Evolutionary conservation across 768 basidiomycete species (phyloP).

Genomic region (Hebeloma cylindrosporum): DNA sequence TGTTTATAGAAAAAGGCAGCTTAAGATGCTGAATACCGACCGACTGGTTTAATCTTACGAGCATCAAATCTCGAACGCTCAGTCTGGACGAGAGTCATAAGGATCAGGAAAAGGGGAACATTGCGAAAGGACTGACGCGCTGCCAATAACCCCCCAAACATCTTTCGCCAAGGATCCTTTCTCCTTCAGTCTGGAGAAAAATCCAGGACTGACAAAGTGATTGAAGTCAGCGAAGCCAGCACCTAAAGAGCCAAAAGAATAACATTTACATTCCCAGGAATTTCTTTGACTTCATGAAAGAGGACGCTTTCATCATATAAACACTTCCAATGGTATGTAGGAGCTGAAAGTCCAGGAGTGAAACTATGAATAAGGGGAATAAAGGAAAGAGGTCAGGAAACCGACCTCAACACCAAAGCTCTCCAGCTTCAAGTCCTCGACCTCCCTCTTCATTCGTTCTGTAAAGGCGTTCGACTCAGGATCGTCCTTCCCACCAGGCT

Average conservation of each 20-base stretch:
- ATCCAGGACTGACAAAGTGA: constrained; percentile 63
- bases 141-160: constrained; percentile 94
- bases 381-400: neutral
- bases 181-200: constrained; percentile 93
- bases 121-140: constrained; percentile 64
- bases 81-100: constrained; percentile 37
- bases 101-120: constrained; percentile 2
- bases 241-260: constrained; percentile 5
- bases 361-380: neutral
- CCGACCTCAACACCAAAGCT: constrained; percentile 94
- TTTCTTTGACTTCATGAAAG: constrained; percentile 87
- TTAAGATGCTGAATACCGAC: neutral
- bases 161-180: constrained; percentile 93
- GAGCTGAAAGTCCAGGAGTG: constrained; percentile 59
- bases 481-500: constrained; percentile 79
- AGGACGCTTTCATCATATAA: constrained; percentile 91
- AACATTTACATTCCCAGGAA: constrained; percentile 82
- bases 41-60: constrained; percentile 33
- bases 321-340: constrained; percentile 89
- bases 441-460: constrained; percentile 74
- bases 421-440: constrained; percentile 94
- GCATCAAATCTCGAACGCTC: constrained; percentile 77
- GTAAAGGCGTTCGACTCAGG: constrained; percentile 81
- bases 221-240: constrained; percentile 3
- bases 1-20: constrained; percentile 26